Conservation (phyloP, 176 grass and related monocot genomes). For the Avena atlantica region DNA sequence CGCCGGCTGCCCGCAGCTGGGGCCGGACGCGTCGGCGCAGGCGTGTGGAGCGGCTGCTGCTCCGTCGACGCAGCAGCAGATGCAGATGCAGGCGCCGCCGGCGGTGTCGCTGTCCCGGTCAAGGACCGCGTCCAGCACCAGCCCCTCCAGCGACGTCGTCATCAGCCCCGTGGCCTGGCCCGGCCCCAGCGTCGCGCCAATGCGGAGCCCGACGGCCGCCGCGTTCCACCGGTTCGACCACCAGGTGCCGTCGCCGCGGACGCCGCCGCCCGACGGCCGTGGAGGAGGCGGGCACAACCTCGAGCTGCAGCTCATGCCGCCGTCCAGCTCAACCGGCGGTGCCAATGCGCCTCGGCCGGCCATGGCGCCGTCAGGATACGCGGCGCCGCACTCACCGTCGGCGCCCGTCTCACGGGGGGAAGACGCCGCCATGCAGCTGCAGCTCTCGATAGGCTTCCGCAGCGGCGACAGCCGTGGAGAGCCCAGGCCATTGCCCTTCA, state of each 20-base stretch:
- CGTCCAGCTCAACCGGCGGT: slow-evolving; percentile 17
- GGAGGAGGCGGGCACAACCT: slow-evolving; percentile 39
- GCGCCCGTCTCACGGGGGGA: background rate
- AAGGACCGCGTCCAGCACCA: slow-evolving; percentile 56
- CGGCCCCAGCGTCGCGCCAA: slow-evolving; percentile 26
- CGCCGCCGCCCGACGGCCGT: slow-evolving; percentile 9
- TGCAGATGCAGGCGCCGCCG: slow-evolving; percentile 13
- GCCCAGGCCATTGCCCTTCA: background rate
- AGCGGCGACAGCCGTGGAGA: background rate
- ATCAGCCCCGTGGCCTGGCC: slow-evolving; percentile 53
- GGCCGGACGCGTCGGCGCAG: slow-evolving; percentile 3
- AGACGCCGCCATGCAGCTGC: slow-evolving; percentile 47
- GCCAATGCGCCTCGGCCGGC: background rate
- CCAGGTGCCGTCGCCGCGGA: slow-evolving; percentile 30
- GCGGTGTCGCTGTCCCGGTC: slow-evolving; percentile 44
- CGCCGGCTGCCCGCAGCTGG: slow-evolving; percentile 36
- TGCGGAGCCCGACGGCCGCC: slow-evolving; percentile 36
- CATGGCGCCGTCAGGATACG: background rate
- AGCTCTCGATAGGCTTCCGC: slow-evolving; percentile 64
- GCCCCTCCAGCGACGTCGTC: slow-evolving; percentile 68
- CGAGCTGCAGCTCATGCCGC: slow-evolving; percentile 86
- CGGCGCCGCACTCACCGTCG: no score
- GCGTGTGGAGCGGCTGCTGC: background rate
- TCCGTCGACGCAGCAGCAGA: slow-evolving; percentile 5
- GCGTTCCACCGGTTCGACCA: slow-evolving; percentile 38